phyloP scores from a whole-genome alignment of 306 rosid species.

The Heteromeles arbutifolia region DNA sequence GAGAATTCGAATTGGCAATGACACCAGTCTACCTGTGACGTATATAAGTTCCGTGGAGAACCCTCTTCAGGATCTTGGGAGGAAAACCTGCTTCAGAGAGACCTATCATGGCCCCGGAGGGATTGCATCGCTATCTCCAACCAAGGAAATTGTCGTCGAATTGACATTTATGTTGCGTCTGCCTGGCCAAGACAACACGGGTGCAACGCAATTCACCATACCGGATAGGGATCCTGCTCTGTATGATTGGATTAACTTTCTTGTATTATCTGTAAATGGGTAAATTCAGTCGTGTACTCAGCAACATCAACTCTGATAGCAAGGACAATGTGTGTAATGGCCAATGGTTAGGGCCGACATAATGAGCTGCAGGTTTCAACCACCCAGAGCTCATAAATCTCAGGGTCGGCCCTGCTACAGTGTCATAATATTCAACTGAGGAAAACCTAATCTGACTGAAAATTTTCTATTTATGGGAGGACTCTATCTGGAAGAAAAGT shows the following conservation, averaged over 20 bases:
- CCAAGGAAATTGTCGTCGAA: constrained; percentile 13
- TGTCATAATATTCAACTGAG: background rate
- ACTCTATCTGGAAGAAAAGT: background rate
- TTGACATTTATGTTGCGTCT: too few species aligned
- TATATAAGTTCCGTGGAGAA: constrained; percentile 47
- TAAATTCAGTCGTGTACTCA: too few species aligned
- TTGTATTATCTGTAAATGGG: too few species aligned
- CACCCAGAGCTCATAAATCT: too few species aligned
- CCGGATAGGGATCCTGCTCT: too few species aligned
- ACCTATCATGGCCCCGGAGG: constrained; percentile 55
- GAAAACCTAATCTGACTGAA: background rate
- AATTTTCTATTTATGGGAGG: background rate
- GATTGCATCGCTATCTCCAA: constrained; percentile 71
- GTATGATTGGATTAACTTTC: too few species aligned
- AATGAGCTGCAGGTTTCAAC: too few species aligned
- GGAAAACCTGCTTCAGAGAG: constrained; percentile 61
- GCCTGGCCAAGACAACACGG: too few species aligned
- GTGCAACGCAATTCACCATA: too few species aligned
- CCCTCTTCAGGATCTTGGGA: constrained; percentile 40
- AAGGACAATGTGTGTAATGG: background rate
- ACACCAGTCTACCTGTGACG: constrained; percentile 71
- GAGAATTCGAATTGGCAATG: constrained; percentile 77
- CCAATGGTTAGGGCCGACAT: background rate
- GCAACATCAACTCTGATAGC: background rate
- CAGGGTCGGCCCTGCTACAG: too few species aligned